Evolutionary conservation across 306 rosid species (phyloP).

Genomic region (Vigna angularis): DNA sequence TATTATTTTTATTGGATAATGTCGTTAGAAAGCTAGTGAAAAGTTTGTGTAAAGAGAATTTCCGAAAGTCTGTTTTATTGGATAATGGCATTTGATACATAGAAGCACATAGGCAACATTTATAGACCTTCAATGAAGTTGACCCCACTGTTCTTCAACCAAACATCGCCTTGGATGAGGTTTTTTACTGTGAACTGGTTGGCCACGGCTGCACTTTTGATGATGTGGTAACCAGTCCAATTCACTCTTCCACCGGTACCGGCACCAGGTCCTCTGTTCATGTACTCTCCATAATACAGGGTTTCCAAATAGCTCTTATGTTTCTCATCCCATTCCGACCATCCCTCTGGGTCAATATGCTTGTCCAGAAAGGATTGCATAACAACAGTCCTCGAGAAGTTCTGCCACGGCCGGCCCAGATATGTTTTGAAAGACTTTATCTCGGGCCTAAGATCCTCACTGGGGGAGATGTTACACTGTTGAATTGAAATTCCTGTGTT

Average conservation of each 20-base stretch:
- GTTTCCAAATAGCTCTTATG: conserved; percentile 53
- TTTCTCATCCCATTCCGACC: conserved; percentile 55
- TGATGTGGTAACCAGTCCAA: conserved; percentile 72
- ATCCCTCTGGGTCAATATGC: conserved; percentile 66
- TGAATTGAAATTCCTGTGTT: conserved; percentile 73
- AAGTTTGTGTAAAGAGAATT: too few relatives aligned
- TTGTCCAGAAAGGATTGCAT: conserved; percentile 60
- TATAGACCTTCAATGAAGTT: conserved; percentile 55
- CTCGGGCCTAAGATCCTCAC: conserved; percentile 61
- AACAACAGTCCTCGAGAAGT: conserved; percentile 66
- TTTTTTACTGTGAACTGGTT: conserved; percentile 61
- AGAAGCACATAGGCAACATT: too few relatives aligned
- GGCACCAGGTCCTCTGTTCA: conserved; percentile 68
- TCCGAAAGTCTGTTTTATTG: too few relatives aligned
- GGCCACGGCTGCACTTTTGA: conserved; percentile 53
- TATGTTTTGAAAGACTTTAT: conserved; percentile 49
- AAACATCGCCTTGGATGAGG: conserved; percentile 70
- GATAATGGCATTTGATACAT: too few relatives aligned
- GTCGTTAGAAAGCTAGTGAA: too few relatives aligned
- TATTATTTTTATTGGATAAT: too few relatives aligned
- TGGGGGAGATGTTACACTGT: conserved; percentile 56
- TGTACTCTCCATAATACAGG: conserved; percentile 69
- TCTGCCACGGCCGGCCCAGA: conserved; percentile 82
- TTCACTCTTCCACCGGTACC: conserved; percentile 64
- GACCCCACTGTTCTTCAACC: conserved; percentile 68